Conservation (phyloP, 805 yeast genomes). For the Dipodascopsis uninucleata region DNA sequence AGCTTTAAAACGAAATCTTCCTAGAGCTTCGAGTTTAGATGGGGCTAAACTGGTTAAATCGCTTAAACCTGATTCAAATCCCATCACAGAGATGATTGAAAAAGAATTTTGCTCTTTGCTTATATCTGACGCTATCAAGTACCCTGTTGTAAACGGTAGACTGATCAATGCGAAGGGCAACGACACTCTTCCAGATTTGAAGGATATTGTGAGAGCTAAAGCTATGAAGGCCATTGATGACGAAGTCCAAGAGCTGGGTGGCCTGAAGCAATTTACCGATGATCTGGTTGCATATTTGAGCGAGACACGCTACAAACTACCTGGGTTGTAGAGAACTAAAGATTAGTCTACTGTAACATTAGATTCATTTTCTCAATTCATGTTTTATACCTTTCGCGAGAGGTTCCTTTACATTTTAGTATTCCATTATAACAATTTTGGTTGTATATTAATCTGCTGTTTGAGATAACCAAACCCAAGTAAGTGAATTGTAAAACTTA, state of each 20-base stretch:
- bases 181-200: conserved; percentile 27
- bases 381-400: too few species aligned
- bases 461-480: too few species aligned
- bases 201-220: conserved; percentile 18
- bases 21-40: conserved; percentile 29
- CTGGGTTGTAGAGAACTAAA: too few species aligned
- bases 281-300: conserved; percentile 6
- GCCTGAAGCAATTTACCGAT: conserved; percentile 10
- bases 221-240: conserved; percentile 21
- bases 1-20: conserved; percentile 46
- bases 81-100: conserved; percentile 21
- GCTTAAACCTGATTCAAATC: conserved; percentile 7
- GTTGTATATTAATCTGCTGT: too few species aligned
- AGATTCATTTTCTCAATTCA: too few species aligned
- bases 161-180: conserved; percentile 15
- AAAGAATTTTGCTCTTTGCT: conserved; percentile 30
- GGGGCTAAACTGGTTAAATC: conserved; percentile 5
- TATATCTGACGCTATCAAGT: conserved; percentile 33
- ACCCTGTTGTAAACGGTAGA: conserved; percentile 18
- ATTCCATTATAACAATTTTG: too few species aligned
- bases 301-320: conserved; percentile 7
- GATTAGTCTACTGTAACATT: too few species aligned
- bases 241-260: conserved; percentile 14
- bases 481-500: too few species aligned
- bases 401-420: too few species aligned